Conservation (phyloP, 495 filamentous ascomycete genomes). For the Aspergillus homomorphus region DNA sequence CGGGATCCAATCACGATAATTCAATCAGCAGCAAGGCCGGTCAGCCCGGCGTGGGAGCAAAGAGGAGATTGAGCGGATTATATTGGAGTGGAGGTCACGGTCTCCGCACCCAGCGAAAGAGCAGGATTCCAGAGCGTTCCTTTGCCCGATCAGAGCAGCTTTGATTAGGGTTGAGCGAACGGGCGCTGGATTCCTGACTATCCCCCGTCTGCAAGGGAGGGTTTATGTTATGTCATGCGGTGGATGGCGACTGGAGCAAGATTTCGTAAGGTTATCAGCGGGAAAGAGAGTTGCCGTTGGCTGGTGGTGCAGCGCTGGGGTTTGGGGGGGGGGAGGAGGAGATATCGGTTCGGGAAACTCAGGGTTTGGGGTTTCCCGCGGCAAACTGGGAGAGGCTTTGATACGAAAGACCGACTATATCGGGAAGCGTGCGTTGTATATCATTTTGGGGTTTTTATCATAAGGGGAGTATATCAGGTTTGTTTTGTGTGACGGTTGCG, state of each 20-base stretch:
- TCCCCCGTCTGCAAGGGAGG: not conserved
- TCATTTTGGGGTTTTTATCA: conserved; percentile 24
- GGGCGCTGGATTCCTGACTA: not conserved
- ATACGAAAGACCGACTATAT: conserved; percentile 2
- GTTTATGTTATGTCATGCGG: conserved; percentile 23
- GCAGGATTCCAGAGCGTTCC: conserved; percentile 7
- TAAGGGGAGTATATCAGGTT: conserved; percentile 10
- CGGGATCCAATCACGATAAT: conserved; percentile 23
- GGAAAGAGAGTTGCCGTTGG: conserved; percentile 17
- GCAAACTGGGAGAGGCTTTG: conserved; percentile 31
- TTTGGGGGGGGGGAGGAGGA: conserved; percentile 16
- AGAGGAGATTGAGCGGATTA: not conserved
- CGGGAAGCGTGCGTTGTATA: conserved; percentile 33
- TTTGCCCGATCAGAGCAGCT: conserved; percentile 15
- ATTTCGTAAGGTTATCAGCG: conserved; percentile 38
- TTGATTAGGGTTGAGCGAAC: conserved; percentile 15
- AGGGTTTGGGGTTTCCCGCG: conserved; percentile 39
- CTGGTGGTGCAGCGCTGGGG: conserved; percentile 5
- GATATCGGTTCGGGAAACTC: conserved; percentile 36
- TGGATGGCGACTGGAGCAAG: conserved; percentile 18
- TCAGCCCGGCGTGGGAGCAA: not conserved
- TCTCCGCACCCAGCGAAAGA: conserved; percentile 21
- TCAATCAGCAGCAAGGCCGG: not conserved
- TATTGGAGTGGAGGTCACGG: not conserved
- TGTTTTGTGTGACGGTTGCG: not conserved